Conservation (phyloP, 2,329 filamentous ascomycete species). For the Fusarium paranaense region DNA sequence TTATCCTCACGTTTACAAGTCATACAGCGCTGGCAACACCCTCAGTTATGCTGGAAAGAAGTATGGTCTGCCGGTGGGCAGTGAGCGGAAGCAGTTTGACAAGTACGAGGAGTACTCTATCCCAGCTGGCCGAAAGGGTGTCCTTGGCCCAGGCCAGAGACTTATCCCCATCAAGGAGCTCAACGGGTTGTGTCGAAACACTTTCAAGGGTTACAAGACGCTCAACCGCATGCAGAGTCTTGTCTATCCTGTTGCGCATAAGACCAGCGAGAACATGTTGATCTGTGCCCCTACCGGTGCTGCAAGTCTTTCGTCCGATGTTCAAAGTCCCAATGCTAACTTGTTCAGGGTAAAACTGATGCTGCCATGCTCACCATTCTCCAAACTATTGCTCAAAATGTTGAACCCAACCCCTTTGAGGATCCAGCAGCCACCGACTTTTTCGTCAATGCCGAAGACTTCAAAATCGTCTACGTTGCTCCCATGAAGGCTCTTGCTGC, state of each 20-base stretch:
- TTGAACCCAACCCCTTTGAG: constrained; percentile 82
- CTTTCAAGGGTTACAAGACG: constrained; percentile 92
- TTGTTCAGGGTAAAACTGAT: constrained; percentile 86
- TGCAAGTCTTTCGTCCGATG: constrained; percentile 55
- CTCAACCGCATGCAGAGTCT: constrained; percentile 99
- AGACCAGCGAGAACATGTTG: constrained; percentile 97
- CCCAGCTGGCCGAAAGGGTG: constrained; percentile 84
- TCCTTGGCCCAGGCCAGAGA: constrained; percentile 76
- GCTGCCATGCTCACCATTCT: constrained; percentile 97
- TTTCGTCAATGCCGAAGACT: constrained; percentile 84
- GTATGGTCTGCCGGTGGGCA: constrained; percentile 84
- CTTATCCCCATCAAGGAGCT: constrained; percentile 84
- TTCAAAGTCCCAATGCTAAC: constrained; percentile 21
- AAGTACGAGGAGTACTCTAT: constrained; percentile 92
- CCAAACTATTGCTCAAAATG: constrained; percentile 89
- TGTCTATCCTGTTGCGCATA: constrained; percentile 94
- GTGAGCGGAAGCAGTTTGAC: constrained; percentile 74
- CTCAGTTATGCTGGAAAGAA: constrained; percentile 83
- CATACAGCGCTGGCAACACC: constrained; percentile 86
- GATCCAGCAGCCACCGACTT: constrained; percentile 81
- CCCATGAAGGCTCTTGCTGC: constrained; percentile 99
- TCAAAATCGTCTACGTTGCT: constrained; percentile 98
- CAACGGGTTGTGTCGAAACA: constrained; percentile 89
- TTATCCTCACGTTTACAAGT: constrained; percentile 94
- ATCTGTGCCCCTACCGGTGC: constrained; percentile 98